Conservation (phyloP, 2,329 filamentous ascomycete species). For the Epichloe sibirici region DNA sequence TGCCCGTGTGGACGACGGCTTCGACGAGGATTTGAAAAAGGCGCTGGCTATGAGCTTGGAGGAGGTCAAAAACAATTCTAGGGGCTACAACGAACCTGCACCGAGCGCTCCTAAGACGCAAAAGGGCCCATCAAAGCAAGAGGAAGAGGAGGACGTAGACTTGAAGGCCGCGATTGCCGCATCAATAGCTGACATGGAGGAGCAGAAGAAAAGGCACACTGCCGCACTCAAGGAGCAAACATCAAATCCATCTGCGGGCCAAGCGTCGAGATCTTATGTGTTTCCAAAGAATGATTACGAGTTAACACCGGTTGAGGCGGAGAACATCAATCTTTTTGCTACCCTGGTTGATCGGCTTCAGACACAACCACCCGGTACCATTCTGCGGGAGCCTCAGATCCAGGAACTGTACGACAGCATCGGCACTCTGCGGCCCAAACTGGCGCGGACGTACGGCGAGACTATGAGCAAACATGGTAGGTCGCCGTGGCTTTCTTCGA, state of each 20-base stretch:
- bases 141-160: constrained; percentile 84
- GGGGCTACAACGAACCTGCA: constrained; percentile 56
- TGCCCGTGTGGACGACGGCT: constrained; percentile 77
- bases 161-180: constrained; percentile 91
- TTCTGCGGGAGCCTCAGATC: constrained; percentile 92
- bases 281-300: constrained; percentile 88
- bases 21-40: constrained; percentile 88
- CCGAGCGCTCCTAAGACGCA: constrained; percentile 23
- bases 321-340: constrained; percentile 94
- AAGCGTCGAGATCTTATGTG: constrained; percentile 35
- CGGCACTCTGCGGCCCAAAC: constrained; percentile 79
- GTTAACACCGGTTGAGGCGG: constrained; percentile 81
- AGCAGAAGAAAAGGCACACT: constrained; percentile 87
- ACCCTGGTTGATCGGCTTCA: constrained; percentile 90
- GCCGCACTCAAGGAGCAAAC: constrained; percentile 73
- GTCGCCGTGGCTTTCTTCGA: constrained; percentile 16
- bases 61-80: constrained; percentile 66
- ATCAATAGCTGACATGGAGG: constrained; percentile 91
- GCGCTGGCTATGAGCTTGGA: constrained; percentile 95
- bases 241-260: constrained; percentile 25
- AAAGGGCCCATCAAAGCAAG: constrained; percentile 26
- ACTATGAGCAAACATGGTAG: constrained; percentile 98
- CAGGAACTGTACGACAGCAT: constrained; percentile 98
- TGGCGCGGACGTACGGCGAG: constrained; percentile 91
- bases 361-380: constrained; percentile 89